These are phyloP conservation scores for Camellia oleifera DNA, from an alignment of 179 eudicot genomes.

Conservation along the genomic window DNA sequence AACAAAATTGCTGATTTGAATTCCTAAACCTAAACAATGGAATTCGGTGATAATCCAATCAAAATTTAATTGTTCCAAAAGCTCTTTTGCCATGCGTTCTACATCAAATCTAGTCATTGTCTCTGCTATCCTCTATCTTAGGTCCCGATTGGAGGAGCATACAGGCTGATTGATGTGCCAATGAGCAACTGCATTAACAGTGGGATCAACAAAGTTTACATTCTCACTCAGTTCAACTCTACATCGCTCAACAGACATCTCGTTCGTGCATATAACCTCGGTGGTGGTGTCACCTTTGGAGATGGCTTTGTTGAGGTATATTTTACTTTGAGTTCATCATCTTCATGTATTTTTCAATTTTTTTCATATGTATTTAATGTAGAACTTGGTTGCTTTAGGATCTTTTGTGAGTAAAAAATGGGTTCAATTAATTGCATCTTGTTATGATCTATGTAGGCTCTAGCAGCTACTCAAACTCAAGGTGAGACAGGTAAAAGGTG, in stretches of 20 bases:
- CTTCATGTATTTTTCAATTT: neutral
- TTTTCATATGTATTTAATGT: neutral
- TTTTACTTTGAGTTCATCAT: neutral
- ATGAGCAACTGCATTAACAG: constrained; percentile 99
- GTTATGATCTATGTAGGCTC: constrained; percentile 38
- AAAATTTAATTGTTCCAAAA: too few relatives aligned
- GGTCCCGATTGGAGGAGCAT: constrained; percentile 96
- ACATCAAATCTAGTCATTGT: neutral
- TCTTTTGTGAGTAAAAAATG: neutral
- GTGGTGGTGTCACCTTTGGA: constrained; percentile 69
- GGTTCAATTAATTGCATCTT: neutral
- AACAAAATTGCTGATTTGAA: too few relatives aligned
- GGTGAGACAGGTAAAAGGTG: constrained; percentile 77
- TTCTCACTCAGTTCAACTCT: constrained; percentile 92
- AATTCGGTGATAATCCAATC: too few relatives aligned
- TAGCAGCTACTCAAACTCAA: constrained; percentile 91
- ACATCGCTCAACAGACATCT: constrained; percentile 90
- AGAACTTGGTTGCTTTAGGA: neutral
- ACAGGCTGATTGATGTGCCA: constrained; percentile 87
- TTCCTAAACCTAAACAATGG: too few relatives aligned
- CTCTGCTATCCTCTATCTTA: constrained; percentile 17
- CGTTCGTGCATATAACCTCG: constrained; percentile 72
- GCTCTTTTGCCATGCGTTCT: neutral
- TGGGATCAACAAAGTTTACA: constrained; percentile 89
- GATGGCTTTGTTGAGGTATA: constrained; percentile 89